Evolutionary conservation across 75 land plant species (phyloP).

Genomic region (Adiantum capillusveneris): DNA sequence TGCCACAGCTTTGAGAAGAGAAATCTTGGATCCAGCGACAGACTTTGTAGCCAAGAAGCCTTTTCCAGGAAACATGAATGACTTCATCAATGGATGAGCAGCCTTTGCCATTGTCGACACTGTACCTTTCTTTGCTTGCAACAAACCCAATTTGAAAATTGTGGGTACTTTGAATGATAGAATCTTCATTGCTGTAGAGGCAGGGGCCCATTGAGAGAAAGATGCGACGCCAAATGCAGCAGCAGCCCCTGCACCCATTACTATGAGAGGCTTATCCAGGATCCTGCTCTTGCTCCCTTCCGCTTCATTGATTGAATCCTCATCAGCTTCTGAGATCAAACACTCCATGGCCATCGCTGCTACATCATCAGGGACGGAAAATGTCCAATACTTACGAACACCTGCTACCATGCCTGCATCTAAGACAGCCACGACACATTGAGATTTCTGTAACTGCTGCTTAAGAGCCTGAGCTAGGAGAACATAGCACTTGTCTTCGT

Average conservation of each 20-base stretch:
- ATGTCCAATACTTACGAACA: constrained; percentile 70
- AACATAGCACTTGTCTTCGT: constrained; percentile 63
- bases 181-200: constrained; percentile 45
- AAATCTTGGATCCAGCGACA: constrained; percentile 23
- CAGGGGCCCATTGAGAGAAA: constrained; percentile 54
- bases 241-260: constrained; percentile 84
- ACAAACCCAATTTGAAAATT: constrained; percentile 41
- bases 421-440: constrained; percentile 68
- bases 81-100: constrained; percentile 42
- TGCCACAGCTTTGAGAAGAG: constrained; percentile 42
- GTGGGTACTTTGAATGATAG: constrained; percentile 46
- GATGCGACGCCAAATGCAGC: constrained; percentile 72
- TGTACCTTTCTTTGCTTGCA: constrained; percentile 48
- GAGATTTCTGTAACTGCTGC: constrained; percentile 40
- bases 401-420: constrained; percentile 67
- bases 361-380: constrained; percentile 49
- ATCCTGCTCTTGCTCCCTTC: constrained; percentile 21
- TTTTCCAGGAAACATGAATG: constrained; percentile 26
- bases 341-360: constrained; percentile 39
- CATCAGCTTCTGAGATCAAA: constrained; percentile 20
- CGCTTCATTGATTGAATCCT: constrained; percentile 3
- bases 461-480: constrained; percentile 66
- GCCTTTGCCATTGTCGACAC: constrained; percentile 43
- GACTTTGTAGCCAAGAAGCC: constrained; percentile 19
- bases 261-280: constrained; percentile 52